phyloP scores from a whole-genome alignment of 495 filamentous ascomycete genomes.

The Trichoderma erinaceum region DNA sequence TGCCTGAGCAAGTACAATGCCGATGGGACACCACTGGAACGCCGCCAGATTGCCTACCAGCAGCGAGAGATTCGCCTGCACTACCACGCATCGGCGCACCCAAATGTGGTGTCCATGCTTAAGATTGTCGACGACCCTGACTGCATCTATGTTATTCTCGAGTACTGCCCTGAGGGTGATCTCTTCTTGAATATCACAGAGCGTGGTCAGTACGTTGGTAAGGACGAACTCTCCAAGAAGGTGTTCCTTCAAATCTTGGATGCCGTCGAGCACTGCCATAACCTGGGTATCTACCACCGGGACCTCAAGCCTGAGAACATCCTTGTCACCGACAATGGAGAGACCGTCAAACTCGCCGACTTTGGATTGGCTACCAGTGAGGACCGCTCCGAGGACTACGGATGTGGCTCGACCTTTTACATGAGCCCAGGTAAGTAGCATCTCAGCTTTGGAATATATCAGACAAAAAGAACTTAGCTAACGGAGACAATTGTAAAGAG shows the following conservation, averaged over 20 bases:
- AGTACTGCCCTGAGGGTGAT: slow-evolving; percentile 96
- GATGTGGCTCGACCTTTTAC: slow-evolving; percentile 97
- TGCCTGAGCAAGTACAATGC: slow-evolving; percentile 78
- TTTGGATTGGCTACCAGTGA: slow-evolving; percentile 91
- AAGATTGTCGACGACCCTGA: slow-evolving; percentile 90
- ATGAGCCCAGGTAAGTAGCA: slow-evolving; percentile 87
- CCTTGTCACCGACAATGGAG: slow-evolving; percentile 78
- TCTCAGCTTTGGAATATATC: slow-evolving; percentile 7
- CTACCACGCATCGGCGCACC: slow-evolving; percentile 77
- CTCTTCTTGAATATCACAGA: slow-evolving; percentile 97
- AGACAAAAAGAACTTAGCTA: neutral
- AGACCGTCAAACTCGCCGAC: slow-evolving; percentile 91
- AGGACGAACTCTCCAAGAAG: slow-evolving; percentile 79
- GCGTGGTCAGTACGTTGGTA: slow-evolving; percentile 82
- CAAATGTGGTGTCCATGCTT: slow-evolving; percentile 88
- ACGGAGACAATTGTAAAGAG: slow-evolving; percentile 51
- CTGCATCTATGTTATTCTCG: slow-evolving; percentile 94
- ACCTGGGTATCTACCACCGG: slow-evolving; percentile 89
- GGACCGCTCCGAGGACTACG: slow-evolving; percentile 82
- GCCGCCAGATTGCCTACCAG: slow-evolving; percentile 82
- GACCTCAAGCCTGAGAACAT: slow-evolving; percentile 99
- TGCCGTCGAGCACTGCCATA: slow-evolving; percentile 94
- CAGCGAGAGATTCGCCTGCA: slow-evolving; percentile 89
- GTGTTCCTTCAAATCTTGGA: slow-evolving; percentile 96
- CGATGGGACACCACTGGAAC: slow-evolving; percentile 69